Evolutionary conservation across 2,329 filamentous ascomycete genomes (phyloP).

Genomic region (Arthroderma sp.): DNA sequence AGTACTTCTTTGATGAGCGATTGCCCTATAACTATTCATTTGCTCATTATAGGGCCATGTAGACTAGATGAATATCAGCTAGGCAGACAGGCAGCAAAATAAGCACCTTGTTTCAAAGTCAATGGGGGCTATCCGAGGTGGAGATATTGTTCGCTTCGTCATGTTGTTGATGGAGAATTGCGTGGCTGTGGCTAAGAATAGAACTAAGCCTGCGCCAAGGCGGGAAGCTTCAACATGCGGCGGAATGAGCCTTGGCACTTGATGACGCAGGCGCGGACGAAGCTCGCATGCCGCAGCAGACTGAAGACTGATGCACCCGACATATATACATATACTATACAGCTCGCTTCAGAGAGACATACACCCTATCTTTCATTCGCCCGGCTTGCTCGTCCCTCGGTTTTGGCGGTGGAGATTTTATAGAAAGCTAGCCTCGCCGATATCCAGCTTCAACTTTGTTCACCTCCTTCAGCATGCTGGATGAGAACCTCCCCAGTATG

Average conservation of each 20-base stretch:
- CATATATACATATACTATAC: background rate
- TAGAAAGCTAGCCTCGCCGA: background rate
- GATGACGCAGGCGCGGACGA: background rate
- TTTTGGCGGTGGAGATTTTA: background rate
- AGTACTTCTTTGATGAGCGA: no score
- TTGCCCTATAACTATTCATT: no score
- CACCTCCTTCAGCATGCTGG: conserved; percentile 53
- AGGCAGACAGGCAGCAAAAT: no score
- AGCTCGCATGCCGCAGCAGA: background rate
- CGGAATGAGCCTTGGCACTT: background rate
- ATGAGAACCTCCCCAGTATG: conserved; percentile 77
- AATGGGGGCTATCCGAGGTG: no score
- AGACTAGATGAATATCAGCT: no score
- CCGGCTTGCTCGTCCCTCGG: background rate
- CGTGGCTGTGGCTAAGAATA: conserved; percentile 1
- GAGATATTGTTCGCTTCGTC: background rate
- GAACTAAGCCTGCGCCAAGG: background rate
- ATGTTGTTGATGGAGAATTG: background rate
- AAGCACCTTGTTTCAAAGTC: no score
- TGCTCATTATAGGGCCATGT: background rate
- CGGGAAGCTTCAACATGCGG: background rate
- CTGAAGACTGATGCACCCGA: no score
- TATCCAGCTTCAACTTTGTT: background rate
- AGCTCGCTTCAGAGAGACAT: background rate
- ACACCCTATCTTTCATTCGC: background rate